A percentile compares a stretch with the other conserved stretches of the same genome.
Conservation (phyloP, 2,329 filamentous ascomycete species). For the Cladosporium sp. region DNA sequence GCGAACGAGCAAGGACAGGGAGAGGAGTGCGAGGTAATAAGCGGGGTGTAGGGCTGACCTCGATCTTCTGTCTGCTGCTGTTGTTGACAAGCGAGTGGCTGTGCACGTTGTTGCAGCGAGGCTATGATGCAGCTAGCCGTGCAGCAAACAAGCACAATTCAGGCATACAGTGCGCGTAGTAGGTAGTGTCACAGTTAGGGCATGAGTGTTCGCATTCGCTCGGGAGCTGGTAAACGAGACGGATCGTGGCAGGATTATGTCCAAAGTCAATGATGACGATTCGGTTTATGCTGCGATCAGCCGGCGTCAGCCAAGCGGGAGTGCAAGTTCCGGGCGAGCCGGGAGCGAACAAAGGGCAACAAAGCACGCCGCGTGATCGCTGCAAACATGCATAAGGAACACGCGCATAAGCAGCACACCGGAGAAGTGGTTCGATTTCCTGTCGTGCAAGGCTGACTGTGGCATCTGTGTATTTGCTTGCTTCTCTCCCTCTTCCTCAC, state of each 20-base stretch:
- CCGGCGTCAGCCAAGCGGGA: neutral
- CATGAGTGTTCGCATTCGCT: neutral
- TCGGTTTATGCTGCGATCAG: neutral
- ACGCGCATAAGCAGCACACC: neutral
- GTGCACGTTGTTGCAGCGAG: neutral
- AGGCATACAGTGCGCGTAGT: neutral
- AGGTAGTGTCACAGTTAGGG: neutral
- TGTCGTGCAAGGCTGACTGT: neutral
- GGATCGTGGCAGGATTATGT: too few relatives aligned
- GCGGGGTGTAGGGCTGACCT: conserved; percentile 3
- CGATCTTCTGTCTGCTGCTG: neutral
- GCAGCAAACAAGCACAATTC: too few relatives aligned
- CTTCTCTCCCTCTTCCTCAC: neutral
- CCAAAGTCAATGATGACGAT: neutral
- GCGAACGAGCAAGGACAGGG: neutral
- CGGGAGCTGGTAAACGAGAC: too few relatives aligned
- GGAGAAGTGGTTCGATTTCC: neutral
- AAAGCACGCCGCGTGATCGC: neutral
- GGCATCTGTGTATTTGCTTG: neutral
- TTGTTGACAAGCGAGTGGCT: neutral
- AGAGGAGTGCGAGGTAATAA: neutral
- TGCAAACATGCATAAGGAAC: conserved; percentile 1
- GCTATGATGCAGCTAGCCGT: neutral
- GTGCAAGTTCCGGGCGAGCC: neutral
- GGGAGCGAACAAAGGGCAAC: neutral